These are phyloP conservation scores for Tulasnella sp. DNA, from an alignment of 768 basidiomycete species.

Conservation along the genomic window DNA sequence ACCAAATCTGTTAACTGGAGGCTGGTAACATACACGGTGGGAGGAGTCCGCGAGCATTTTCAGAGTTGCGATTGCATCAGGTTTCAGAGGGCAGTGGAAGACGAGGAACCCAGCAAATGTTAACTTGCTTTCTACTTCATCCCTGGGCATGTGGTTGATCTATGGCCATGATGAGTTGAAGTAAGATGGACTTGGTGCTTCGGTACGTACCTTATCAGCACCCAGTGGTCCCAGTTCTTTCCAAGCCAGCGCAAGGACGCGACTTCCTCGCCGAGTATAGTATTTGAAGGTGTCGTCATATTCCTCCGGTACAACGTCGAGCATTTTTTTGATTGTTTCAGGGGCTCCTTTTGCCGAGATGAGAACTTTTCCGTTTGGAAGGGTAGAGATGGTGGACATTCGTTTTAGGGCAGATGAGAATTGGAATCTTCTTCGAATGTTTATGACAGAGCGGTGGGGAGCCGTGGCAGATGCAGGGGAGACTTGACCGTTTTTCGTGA, in stretches of 20 bases:
- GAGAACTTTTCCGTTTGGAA: conserved; percentile 54
- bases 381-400: conserved; percentile 85
- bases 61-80: conserved; percentile 83
- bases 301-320: conserved; percentile 60
- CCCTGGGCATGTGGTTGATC: conserved; percentile 86
- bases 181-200: background rate
- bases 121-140: conserved; percentile 72
- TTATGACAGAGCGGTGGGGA: conserved; percentile 55
- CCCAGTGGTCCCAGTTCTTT: conserved; percentile 75
- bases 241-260: conserved; percentile 86
- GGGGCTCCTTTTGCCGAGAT: conserved; percentile 91
- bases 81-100: conserved; percentile 96
- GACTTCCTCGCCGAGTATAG: conserved; percentile 88
- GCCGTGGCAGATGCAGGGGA: conserved; percentile 52
- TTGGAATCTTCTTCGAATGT: conserved; percentile 88
- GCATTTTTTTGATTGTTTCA: conserved; percentile 91
- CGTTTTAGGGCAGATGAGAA: conserved; percentile 97
- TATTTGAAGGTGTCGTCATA: conserved; percentile 96
- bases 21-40: conserved; percentile 65
- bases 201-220: conserved; percentile 57
- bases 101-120: conserved; percentile 94
- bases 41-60: conserved; percentile 96
- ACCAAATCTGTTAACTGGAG: conserved; percentile 9
- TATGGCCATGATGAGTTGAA: conserved; percentile 36
- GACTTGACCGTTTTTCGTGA: conserved; percentile 66